These are phyloP conservation scores for Solanum etuberosum DNA, from an alignment of 257 asterid genomes.

Conservation along the genomic window DNA sequence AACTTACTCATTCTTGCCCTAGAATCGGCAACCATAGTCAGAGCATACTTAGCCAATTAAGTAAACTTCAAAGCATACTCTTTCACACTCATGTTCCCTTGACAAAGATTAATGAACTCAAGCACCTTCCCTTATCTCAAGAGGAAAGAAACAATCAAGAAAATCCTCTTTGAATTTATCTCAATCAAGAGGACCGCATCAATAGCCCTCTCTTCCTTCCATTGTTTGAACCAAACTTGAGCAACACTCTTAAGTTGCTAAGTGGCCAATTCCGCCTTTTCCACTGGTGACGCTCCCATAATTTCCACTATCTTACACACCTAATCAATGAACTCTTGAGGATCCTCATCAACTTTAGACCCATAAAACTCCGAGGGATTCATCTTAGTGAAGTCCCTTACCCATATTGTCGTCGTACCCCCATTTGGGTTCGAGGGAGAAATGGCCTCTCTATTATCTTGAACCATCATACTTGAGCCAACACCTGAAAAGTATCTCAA, in stretches of 20 bases:
- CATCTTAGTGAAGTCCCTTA: not conserved
- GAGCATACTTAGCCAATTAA: not conserved
- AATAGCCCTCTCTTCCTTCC: not conserved
- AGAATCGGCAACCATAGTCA: not conserved
- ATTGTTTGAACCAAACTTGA: not conserved
- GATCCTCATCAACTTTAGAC: not conserved
- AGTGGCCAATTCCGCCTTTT: not conserved
- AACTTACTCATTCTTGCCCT: not conserved
- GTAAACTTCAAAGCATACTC: not conserved
- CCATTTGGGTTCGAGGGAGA: not conserved
- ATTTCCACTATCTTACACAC: not conserved
- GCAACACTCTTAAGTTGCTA: not conserved
- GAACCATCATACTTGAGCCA: not conserved
- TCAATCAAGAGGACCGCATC: not conserved
- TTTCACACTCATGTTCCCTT: not conserved
- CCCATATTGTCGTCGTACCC: not conserved
- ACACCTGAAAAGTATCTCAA: not conserved
- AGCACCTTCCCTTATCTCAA: not conserved
- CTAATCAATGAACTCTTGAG: not conserved
- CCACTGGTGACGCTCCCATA: not conserved
- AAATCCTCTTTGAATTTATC: not conserved
- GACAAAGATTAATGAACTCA: too few species aligned
- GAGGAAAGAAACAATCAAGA: not conserved
- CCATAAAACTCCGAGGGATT: not conserved
- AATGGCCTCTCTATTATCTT: not conserved